Percentiles rank a stretch among this genome's conserved stretches.
Conservation (phyloP, 2,329 filamentous ascomycete species). For the Periconia macrospinosa region DNA sequence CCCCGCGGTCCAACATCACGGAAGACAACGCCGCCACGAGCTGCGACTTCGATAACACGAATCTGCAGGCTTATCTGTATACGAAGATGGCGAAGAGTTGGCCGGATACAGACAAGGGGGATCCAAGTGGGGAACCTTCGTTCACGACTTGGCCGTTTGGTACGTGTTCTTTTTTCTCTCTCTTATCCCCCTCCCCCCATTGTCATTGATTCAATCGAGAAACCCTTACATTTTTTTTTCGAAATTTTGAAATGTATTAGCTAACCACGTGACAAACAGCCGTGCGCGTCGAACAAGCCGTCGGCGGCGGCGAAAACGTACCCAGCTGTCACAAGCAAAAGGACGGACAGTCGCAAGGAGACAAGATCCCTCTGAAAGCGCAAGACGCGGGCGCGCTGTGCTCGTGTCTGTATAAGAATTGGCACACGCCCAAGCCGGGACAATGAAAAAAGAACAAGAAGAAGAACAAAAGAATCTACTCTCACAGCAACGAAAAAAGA, state of each 20-base stretch:
- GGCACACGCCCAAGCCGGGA: slow-evolving; percentile 18
- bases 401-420: slow-evolving; percentile 52
- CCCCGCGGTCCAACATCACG: slow-evolving; percentile 51
- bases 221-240: too few relatives aligned
- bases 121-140: slow-evolving; percentile 37
- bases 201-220: too few relatives aligned
- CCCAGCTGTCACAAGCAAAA: slow-evolving; percentile 57
- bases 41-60: slow-evolving; percentile 62
- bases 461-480: too few relatives aligned
- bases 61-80: slow-evolving; percentile 62
- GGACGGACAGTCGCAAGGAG: slow-evolving; percentile 39
- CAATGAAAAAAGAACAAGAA: neutral
- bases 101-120: slow-evolving; percentile 31
- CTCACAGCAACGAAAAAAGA: neutral
- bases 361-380: slow-evolving; percentile 38
- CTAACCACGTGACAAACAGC: slow-evolving; percentile 36
- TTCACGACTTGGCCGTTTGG: slow-evolving; percentile 39
- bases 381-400: slow-evolving; percentile 43
- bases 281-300: slow-evolving; percentile 58
- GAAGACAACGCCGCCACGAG: slow-evolving; percentile 50
- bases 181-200: too few relatives aligned
- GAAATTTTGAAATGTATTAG: neutral
- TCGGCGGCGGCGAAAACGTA: slow-evolving; percentile 51
- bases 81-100: slow-evolving; percentile 54
- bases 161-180: slow-evolving; percentile 14